Evolutionary conservation across 768 basidiomycete genomes (phyloP), one percentile per base, ranked within the genome.

Genomic region (Tremella fuciformis): DNA sequence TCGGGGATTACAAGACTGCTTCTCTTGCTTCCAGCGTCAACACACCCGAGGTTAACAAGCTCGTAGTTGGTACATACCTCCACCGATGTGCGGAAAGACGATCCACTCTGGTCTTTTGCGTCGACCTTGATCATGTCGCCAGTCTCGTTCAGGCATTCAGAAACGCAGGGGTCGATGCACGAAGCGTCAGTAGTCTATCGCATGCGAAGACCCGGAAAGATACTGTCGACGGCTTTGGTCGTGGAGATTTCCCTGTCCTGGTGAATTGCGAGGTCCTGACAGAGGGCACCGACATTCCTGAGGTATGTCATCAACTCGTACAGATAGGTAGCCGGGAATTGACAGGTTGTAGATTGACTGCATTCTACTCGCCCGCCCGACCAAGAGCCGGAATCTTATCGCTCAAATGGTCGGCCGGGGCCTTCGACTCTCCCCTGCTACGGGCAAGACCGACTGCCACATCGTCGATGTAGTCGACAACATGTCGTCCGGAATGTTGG

Each of bases 401-500:
- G 84, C 89, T 16, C 93, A 98, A 69, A 96, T 97, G 91, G 89
- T 97, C 59, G 93, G 93, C 2, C 83, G 93, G 57, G 93, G 93
- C 22, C 88, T 97, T 84, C 81, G 93, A 59, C 81, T 88, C 26
- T 92, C 89, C 1, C 88, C 89, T 8, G 71, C 71, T 8, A 91
- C 88, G 0, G 88, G 85, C 52, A 98, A 98, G 76, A 64, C 73
- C 46, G 85, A 94, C 70, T 97, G 93, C 74, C 84, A 83, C 13
- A 84, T 97, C 58, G 88, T 98, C 62, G 93, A 98, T 73, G 88
- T 96, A 62, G 90, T 92, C 15, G 91, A 93, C 70, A 86, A 84
- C 39, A 80, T 83, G 19, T 80, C 79, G 38, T 73, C 82, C 8
- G 89, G 90, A 11, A 34, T 34, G 29, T 79, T 91, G 22, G 88